These are phyloP conservation scores for Gyrodon lividus DNA, from an alignment of 768 basidiomycete species.

Conservation along the genomic window DNA sequence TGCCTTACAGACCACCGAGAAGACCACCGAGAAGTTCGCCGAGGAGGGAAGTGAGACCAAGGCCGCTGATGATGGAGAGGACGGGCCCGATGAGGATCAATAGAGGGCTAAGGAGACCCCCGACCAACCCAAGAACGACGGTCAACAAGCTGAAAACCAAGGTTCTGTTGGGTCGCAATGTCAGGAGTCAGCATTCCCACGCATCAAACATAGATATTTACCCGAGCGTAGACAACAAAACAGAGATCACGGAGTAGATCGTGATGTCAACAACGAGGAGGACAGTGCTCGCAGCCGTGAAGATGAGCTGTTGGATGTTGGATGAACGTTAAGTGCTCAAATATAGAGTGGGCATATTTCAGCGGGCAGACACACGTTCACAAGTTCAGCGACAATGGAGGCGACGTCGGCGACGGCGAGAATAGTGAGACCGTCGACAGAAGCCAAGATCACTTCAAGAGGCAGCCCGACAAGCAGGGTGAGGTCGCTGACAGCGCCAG, in stretches of 20 bases:
- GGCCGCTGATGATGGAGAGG: too few relatives aligned
- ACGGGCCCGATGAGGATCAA: too few relatives aligned
- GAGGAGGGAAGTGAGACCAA: too few relatives aligned
- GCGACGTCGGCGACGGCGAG: slow-evolving; percentile 7
- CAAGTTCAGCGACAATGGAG: not conserved
- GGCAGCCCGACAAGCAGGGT: slow-evolving; percentile 8
- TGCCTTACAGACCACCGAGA: too few relatives aligned
- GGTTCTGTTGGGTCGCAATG: too few relatives aligned
- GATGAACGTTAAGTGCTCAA: not conserved
- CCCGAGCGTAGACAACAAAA: slow-evolving; percentile 3
- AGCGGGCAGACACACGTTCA: slow-evolving; percentile 3
- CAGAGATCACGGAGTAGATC: not conserved
- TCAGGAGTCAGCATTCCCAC: too few relatives aligned
- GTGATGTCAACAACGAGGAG: slow-evolving; percentile 8
- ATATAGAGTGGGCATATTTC: not conserved
- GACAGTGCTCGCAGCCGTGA: not conserved
- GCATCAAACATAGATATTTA: not conserved
- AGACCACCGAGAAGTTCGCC: too few relatives aligned
- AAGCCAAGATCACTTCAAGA: not conserved
- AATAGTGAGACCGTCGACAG: slow-evolving; percentile 1
- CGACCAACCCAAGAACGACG: too few relatives aligned
- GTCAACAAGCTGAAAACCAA: too few relatives aligned
- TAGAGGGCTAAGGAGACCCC: too few relatives aligned
- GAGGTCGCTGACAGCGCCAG: slow-evolving; percentile 1
- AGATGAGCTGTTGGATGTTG: slow-evolving; percentile 15